These are phyloP conservation scores for Apium graveolens DNA, from an alignment of 129 eudicot species.

Conservation along the genomic window DNA sequence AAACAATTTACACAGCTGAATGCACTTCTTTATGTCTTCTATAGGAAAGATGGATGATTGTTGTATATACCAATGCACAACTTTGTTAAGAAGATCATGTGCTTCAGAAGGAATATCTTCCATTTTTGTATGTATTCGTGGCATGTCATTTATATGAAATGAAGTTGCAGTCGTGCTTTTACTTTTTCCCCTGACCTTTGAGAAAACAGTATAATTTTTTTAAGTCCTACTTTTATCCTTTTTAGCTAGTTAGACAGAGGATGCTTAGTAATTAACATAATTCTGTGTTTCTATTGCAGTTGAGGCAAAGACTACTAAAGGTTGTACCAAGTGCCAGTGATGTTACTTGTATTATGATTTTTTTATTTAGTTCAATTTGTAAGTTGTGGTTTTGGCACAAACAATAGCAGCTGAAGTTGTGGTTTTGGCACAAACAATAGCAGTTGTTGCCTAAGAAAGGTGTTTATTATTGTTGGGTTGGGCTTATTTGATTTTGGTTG, in stretches of 20 bases:
- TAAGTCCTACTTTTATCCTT: not conserved
- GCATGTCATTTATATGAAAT: not conserved
- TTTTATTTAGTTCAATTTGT: not conserved
- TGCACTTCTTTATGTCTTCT: not conserved
- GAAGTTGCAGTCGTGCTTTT: not conserved
- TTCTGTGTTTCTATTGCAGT: not conserved
- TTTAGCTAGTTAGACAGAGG: not conserved
- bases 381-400: not conserved
- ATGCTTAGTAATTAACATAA: not conserved
- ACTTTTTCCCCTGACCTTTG: no score
- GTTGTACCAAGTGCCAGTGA: no score
- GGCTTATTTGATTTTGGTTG: not conserved
- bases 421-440: no score
- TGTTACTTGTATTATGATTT: not conserved
- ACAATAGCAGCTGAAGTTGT: not conserved
- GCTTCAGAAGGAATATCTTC: conserved; percentile 10
- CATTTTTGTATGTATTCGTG: not conserved
- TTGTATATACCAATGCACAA: conserved; percentile 2
- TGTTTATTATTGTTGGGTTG: not conserved
- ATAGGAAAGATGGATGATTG: conserved; percentile 40
- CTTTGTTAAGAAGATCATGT: conserved; percentile 8
- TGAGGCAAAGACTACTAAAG: not conserved
- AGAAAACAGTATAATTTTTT: not conserved
- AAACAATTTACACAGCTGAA: not conserved
- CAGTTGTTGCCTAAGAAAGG: not conserved